Evolutionary conservation across 139 green algal genomes (phyloP).

Genomic region (Chlamydomonas sphaeroides): DNA sequence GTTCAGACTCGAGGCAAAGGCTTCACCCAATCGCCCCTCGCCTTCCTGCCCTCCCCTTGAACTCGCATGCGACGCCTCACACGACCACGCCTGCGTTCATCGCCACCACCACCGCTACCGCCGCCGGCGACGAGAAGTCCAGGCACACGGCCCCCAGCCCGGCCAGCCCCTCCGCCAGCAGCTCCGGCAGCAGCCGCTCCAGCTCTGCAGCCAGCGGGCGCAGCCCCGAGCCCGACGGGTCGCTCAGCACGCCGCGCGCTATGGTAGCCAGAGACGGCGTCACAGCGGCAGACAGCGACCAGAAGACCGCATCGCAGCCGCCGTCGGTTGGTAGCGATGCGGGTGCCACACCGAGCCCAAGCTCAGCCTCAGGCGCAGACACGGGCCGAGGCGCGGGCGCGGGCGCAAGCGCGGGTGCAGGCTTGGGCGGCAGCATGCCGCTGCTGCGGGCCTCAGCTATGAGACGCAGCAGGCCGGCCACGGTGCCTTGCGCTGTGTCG

Average conservation of each 20-base stretch:
- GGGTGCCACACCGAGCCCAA: too few relatives aligned
- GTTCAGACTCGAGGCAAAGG: too few relatives aligned
- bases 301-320: too few relatives aligned
- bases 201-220: neutral
- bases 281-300: neutral
- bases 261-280: neutral
- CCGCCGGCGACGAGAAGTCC: constrained; percentile 3
- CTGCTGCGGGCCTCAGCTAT: neutral
- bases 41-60: too few relatives aligned
- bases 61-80: too few relatives aligned
- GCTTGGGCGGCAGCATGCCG: neutral
- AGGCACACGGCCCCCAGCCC: constrained; percentile 6
- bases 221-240: neutral
- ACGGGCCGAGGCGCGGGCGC: neutral
- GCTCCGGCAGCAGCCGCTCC: constrained; percentile 1
- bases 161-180: constrained; percentile 6
- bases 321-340: too few relatives aligned
- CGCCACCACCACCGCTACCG: neutral
- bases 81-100: neutral
- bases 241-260: neutral
- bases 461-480: constrained; percentile 3
- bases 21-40: too few relatives aligned
- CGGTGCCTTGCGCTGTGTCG: neutral
- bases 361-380: too few relatives aligned
- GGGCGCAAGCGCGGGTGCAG: neutral